phyloP scores from a whole-genome alignment of 2,329 filamentous ascomycete genomes.

The Cladosporium austrohemisphaericum region DNA sequence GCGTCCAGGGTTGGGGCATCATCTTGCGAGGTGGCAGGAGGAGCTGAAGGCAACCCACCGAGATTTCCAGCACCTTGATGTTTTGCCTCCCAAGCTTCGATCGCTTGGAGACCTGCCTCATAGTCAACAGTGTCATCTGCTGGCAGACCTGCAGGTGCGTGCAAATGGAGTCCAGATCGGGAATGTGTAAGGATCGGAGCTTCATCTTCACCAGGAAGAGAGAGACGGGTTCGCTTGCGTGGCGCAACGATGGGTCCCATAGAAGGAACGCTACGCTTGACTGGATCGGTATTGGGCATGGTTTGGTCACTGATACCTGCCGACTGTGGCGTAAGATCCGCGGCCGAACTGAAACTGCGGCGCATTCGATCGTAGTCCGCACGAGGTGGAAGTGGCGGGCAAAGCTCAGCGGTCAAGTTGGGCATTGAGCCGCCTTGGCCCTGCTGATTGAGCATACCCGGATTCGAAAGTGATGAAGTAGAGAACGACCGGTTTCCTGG shows the following conservation, averaged over 20 bases:
- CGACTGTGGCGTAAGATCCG: slow-evolving; percentile 11
- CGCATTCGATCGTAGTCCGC: background rate
- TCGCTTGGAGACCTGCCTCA: background rate
- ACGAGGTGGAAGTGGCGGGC: background rate
- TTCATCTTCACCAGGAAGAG: slow-evolving; percentile 6
- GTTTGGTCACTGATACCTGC: background rate
- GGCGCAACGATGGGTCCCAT: background rate
- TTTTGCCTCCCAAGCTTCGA: background rate
- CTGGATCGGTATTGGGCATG: slow-evolving; percentile 1
- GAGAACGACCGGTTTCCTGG: background rate
- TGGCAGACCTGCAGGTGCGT: background rate
- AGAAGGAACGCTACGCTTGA: slow-evolving; percentile 14
- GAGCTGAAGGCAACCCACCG: background rate
- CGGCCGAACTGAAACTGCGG: slow-evolving; percentile 10
- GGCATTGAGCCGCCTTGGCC: background rate
- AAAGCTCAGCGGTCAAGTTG: background rate
- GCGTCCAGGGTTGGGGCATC: background rate
- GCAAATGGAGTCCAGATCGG: background rate
- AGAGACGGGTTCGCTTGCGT: slow-evolving; percentile 16
- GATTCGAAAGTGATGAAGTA: background rate
- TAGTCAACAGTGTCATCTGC: background rate
- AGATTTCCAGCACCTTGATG: background rate
- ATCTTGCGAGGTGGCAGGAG: no score
- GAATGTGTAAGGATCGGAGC: background rate
- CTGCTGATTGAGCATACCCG: background rate